Evolutionary conservation across 345 rosid genomes (phyloP).

Genomic region (Brassica carinata): DNA sequence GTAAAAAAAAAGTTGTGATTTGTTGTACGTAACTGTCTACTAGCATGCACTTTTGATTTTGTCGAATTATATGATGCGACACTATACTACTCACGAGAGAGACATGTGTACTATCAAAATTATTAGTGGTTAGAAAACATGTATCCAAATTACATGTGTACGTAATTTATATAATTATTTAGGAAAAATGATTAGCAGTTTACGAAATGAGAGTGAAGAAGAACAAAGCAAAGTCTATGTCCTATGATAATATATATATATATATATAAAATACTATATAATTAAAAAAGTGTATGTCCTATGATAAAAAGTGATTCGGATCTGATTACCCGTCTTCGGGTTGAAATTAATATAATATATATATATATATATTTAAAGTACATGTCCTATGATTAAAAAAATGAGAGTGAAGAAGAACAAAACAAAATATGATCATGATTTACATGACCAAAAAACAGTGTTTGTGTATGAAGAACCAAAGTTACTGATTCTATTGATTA

Average conservation of each 20-base stretch:
- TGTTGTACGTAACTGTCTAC: slow-evolving; percentile 5
- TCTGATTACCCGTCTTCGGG: no score
- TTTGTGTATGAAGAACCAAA: slow-evolving; percentile 25
- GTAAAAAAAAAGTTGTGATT: slow-evolving; percentile 46
- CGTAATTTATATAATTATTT: background rate
- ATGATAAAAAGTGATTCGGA: no score
- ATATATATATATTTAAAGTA: no score
- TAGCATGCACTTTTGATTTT: slow-evolving; percentile 29
- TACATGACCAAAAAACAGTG: slow-evolving; percentile 15
- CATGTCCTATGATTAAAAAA: background rate
- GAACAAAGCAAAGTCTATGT: background rate
- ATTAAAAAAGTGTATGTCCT: no score
- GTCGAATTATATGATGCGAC: background rate
- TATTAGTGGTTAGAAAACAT: background rate
- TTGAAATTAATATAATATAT: no score
- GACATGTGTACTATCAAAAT: slow-evolving; percentile 18
- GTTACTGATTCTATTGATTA: background rate
- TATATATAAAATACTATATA: no score
- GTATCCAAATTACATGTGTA: background rate
- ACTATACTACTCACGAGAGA: slow-evolving; percentile 17
- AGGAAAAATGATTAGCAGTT: background rate
- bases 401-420: background rate
- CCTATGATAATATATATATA: no score
- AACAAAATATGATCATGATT: background rate
- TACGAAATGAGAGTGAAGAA: background rate